Evolutionary conservation across 139 green algal species (phyloP), one percentile per base, ranked within the genome.

Genomic region (Tetradesmus lagerheimii): DNA sequence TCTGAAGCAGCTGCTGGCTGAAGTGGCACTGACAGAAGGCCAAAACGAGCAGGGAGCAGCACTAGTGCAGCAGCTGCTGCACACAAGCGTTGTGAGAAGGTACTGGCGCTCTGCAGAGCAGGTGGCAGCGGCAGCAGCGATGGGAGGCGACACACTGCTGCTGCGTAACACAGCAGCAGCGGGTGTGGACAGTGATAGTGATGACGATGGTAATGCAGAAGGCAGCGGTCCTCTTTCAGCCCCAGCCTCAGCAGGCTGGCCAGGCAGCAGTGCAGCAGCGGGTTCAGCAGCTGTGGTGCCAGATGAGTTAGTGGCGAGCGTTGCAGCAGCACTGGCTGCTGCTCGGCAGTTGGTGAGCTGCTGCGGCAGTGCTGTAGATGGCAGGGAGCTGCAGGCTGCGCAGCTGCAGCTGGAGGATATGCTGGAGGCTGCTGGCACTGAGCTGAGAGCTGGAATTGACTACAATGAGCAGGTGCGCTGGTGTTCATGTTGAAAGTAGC

Each of bases 1-100:
- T 18, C 76, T 93, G 82, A 74, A 92, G 89, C 89, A 90, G 80
- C 71, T 92, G 57, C 80, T 93, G 34, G 75, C 53, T 3, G 85
- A 85, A 0, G 53, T 93, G 53, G 85, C 82, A 3, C 2, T 82
- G 64, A 67, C 64, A 41, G 43, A 16, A 34, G 15, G 4, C 15
- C 29, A 39, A 41, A 27, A 12, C 27, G 45, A 47, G 53, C 39
- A 67, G 27, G n/a, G n/a, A 62, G 53, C 53, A 79, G 57, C 82
- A 29, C n/a, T 71, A 11, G 57, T 23, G 12, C 57, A 71, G 57
- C 35, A 78, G 57, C 34, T 80, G 50, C 25, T 34, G 64, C 83
- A 88, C 11, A 80, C 12, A 29, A n/a, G 50, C 5, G 34, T 53
- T 12, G 64, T 11, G 14, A 41, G 64, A 39, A 25, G 27, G 4